Percentiles rank a stretch among this genome's conserved stretches.
Evolutionary conservation across 2,329 filamentous ascomycete species (phyloP).

Genomic region (Nothomitra cinnamomea): DNA sequence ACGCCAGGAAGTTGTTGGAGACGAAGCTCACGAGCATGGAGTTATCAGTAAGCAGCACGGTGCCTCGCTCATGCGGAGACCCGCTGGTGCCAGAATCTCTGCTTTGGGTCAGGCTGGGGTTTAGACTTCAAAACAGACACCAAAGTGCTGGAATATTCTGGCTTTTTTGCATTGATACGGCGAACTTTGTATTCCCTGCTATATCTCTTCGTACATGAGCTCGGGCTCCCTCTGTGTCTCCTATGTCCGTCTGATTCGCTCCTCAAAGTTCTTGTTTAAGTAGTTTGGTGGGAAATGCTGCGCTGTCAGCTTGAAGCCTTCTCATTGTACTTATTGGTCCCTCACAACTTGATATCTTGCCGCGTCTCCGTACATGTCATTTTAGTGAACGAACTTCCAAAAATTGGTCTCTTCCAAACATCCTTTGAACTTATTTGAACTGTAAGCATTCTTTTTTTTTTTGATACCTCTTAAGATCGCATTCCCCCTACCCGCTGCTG

Average conservation of each 20-base stretch:
- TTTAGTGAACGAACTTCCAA: constrained; percentile 1
- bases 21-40: constrained; percentile 16
- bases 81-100: constrained; percentile 11
- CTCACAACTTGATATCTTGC: neutral
- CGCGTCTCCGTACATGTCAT: neutral
- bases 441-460: neutral
- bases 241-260: neutral
- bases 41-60: constrained; percentile 18
- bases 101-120: constrained; percentile 13
- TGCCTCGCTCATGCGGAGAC: constrained; percentile 5
- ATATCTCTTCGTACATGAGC: constrained; percentile 7
- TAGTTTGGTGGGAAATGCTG: neutral
- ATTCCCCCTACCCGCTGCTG: neutral
- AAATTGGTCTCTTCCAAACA: neutral
- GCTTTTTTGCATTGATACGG: constrained; percentile 6
- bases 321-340: neutral
- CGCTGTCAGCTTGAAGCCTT: neutral
- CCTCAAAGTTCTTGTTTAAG: neutral
- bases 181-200: constrained; percentile 10
- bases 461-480: neutral
- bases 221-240: constrained; percentile 2
- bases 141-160: constrained; percentile 8
- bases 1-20: constrained; percentile 19
- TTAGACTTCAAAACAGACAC: constrained; percentile 12
- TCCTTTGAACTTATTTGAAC: neutral